Base-by-base conservation (phyloP, 2,329 filamentous ascomycete species). In the Diaporthe nobilis region DNA sequence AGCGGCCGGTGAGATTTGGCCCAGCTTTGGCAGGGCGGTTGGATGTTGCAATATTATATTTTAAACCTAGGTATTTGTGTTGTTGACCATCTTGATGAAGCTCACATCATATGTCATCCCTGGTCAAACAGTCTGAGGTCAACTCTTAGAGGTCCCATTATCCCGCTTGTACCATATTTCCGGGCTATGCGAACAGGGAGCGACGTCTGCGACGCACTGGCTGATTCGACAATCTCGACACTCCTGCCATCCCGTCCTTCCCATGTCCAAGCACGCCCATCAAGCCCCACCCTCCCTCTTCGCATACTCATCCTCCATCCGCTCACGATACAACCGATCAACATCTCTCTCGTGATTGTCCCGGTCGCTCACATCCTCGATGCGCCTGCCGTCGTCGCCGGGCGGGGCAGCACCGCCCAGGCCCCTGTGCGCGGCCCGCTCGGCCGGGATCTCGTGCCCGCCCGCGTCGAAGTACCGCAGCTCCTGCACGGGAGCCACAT, bases 271-370 rank as follows among this genome's bases (percentile, higher is more conserved):
- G 5, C 53, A 28, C 0, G 0, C 57, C 3, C 34, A 28, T 74
- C 22, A 89, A 22, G 87, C 84, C 39, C 88, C 88, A 9, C 88
- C 88, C 71, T 90, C 88, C 51, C 88, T 82, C 84, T 89, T 90
- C 60, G 88, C 88, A 77, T 90, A 90, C 81, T 90, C 88, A 58
- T 90, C 88, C 83, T 90, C 88, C 80, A 90, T 89, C 5, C 83
- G 81, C 81, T 89, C 88, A 76, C 89, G 87, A 71, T 90, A 90
- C 55, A 73, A 25, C 12, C 71, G 58, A 37, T 65, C 71, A 22
- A 47, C 55, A 4, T 57, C 71, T 5, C 53, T 39, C 49, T 65
- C 34, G 2, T 44, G 25, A 4, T 37, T 13, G 1, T 12, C 39
- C 17, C 31, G 55, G 17, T 65, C 58, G 49, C 58, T 71, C 55